Conservation (phyloP, 2,329 filamentous ascomycete species). For the Exophiala lecanii-corni region DNA sequence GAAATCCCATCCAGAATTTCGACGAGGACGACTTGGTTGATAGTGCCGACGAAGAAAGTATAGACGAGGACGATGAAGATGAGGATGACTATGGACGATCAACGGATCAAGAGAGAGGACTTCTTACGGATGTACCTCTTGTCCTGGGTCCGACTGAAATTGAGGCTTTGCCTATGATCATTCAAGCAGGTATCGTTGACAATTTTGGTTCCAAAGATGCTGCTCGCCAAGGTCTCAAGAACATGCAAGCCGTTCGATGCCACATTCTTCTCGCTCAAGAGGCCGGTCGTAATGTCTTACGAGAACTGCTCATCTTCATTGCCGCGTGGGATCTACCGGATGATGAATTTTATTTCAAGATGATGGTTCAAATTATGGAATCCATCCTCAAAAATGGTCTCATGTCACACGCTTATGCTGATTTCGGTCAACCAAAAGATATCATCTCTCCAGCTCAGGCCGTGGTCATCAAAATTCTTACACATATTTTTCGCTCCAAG, state of each 20-base stretch:
- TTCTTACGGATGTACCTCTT: slow-evolving; percentile 89
- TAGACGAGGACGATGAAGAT: slow-evolving; percentile 48
- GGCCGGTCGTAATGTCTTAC: slow-evolving; percentile 80
- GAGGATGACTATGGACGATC: slow-evolving; percentile 49
- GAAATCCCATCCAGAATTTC: slow-evolving; percentile 44
- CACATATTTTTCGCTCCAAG: slow-evolving; percentile 74
- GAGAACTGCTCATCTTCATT: slow-evolving; percentile 91
- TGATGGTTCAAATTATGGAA: slow-evolving; percentile 93
- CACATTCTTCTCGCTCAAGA: slow-evolving; percentile 86
- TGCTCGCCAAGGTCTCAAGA: slow-evolving; percentile 57
- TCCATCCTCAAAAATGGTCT: slow-evolving; percentile 84
- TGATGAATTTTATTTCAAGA: slow-evolving; percentile 90
- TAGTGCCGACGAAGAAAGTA: slow-evolving; percentile 40
- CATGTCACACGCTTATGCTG: slow-evolving; percentile 87
- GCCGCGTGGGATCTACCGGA: slow-evolving; percentile 95
- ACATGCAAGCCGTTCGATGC: slow-evolving; percentile 84
- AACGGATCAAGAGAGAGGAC: slow-evolving; percentile 59
- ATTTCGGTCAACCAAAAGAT: slow-evolving; percentile 86
- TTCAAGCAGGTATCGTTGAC: slow-evolving; percentile 90
- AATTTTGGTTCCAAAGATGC: slow-evolving; percentile 59
- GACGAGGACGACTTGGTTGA: slow-evolving; percentile 41
- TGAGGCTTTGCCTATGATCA: slow-evolving; percentile 92
- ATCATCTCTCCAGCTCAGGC: slow-evolving; percentile 95
- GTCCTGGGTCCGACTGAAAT: slow-evolving; percentile 93
- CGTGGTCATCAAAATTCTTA: slow-evolving; percentile 83